Conservation (phyloP, 177 flowering plant genomes). For the Vitis hybrid region DNA sequence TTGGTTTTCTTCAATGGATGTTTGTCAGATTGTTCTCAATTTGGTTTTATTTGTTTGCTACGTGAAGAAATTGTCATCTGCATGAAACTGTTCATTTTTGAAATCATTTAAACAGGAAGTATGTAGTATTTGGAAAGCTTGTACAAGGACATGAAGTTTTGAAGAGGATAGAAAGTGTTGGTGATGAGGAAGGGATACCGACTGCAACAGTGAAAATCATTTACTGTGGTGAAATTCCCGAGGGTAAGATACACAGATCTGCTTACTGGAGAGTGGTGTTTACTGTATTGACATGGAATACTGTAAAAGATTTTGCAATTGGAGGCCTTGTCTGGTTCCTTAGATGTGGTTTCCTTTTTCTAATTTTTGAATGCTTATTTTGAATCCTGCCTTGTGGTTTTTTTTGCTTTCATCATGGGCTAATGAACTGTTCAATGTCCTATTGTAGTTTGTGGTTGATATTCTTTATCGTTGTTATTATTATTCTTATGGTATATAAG, state of each 20-base stretch:
- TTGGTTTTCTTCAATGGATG: neutral
- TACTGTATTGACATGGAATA: no score
- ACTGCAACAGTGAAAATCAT: conserved; percentile 65
- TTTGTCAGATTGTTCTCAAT: conserved; percentile 1
- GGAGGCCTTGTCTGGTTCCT: no score
- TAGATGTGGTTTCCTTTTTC: neutral
- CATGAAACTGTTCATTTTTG: neutral
- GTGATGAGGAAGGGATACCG: conserved; percentile 71
- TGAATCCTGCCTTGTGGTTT: neutral
- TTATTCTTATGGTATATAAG: no score
- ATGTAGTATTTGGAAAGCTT: conserved; percentile 79
- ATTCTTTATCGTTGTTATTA: no score
- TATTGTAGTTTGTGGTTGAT: no score
- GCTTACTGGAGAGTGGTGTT: neutral
- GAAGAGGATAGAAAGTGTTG: conserved; percentile 63
- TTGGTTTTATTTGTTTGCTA: neutral
- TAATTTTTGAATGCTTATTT: neutral
- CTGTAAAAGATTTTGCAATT: no score
- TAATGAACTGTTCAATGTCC: no score
- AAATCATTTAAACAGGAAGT: conserved; percentile 45
- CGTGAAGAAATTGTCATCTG: neutral
- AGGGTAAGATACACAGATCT: conserved; percentile 33
- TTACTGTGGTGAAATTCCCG: conserved; percentile 67
- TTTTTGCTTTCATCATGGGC: neutral
- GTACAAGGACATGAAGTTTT: conserved; percentile 66